Base-by-base conservation (phyloP, 257 asterid genomes). In the Eucommia ulmoides region DNA sequence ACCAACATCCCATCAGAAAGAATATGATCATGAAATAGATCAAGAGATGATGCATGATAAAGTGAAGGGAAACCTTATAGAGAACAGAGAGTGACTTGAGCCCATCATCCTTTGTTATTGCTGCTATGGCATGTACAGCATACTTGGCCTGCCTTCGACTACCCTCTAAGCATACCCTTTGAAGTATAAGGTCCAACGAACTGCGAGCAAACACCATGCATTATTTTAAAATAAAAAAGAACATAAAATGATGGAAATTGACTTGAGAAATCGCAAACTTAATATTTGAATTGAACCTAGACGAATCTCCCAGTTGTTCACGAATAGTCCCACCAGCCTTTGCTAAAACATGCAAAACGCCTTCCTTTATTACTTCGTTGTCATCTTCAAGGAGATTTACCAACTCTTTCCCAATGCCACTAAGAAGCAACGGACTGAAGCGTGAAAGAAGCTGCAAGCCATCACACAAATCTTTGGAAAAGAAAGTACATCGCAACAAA, bases 111-210 rank as follows among this genome's bases (percentile, higher is more conserved):
- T 83, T 83, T 61, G 94, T 91, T 66, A 91, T 79, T 62, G 97
- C 84, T 62, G 97, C 95, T 62, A 91, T 84, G 10, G 99, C 97
- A 74, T 91, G 93, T 55, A 91, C 94, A 42, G 99, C 89, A 77
- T 87, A 91, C 65, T 91, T 91, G 46, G 99, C 99, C 76, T 87
- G 99, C 80, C 97, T 77, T 50, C 97, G 76, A 67, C 84, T 83
- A 71, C 99, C 97, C 82, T 91, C 99, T 4, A 87, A 72, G 73
- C 99, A 91, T 70, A 91, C 81, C 56, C 99, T 93, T 79, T 91
- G 97, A 35, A 91, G 94, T 63, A 87, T 79, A 55, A 91, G 94
- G 79, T 91, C 95, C 63, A 91, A 66, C 18, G 99, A 81, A 67
- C 99, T 91, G 74, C 53, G 65, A 57, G 51, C 26, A 60, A 23